Percentiles rank a stretch among this genome's conserved stretches.
These are phyloP conservation scores for Penicillium sp. DNA, from an alignment of 2,329 filamentous ascomycete species.

Conservation along the genomic window DNA sequence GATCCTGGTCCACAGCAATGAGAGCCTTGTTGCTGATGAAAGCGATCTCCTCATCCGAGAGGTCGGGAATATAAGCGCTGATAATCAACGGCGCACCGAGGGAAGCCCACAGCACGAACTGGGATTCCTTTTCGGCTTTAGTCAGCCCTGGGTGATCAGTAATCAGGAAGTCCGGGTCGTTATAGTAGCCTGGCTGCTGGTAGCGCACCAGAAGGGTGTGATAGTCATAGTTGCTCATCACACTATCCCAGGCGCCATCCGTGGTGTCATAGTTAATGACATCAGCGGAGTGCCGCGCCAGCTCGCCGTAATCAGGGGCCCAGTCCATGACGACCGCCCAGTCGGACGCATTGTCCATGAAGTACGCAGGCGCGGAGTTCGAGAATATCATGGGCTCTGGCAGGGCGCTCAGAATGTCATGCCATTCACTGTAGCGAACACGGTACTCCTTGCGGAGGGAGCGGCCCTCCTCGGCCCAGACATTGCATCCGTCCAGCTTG, in stretches of 20 bases:
- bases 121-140: conserved; percentile 46
- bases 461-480: conserved; percentile 24
- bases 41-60: conserved; percentile 36
- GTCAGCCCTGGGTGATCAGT: conserved; percentile 50
- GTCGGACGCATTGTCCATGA: conserved; percentile 42
- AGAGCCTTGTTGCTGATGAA: conserved; percentile 45
- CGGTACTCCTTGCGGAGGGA: conserved; percentile 29
- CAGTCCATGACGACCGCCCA: conserved; percentile 51
- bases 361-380: conserved; percentile 50
- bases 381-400: conserved; percentile 45
- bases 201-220: conserved; percentile 46
- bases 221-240: conserved; percentile 51
- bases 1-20: conserved; percentile 47
- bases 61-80: conserved; percentile 44
- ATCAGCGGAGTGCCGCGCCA: conserved; percentile 48
- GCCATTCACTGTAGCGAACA: conserved; percentile 45
- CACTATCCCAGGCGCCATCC: conserved; percentile 48
- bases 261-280: conserved; percentile 44
- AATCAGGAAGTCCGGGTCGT: conserved; percentile 52
- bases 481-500: conserved; percentile 50
- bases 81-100: conserved; percentile 52
- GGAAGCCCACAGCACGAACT: conserved; percentile 54
- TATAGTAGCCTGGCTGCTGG: conserved; percentile 48
- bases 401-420: conserved; percentile 40
- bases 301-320: conserved; percentile 43